Base-by-base conservation (phyloP, 306 rosid species). In the Acacia acuminata region DNA sequence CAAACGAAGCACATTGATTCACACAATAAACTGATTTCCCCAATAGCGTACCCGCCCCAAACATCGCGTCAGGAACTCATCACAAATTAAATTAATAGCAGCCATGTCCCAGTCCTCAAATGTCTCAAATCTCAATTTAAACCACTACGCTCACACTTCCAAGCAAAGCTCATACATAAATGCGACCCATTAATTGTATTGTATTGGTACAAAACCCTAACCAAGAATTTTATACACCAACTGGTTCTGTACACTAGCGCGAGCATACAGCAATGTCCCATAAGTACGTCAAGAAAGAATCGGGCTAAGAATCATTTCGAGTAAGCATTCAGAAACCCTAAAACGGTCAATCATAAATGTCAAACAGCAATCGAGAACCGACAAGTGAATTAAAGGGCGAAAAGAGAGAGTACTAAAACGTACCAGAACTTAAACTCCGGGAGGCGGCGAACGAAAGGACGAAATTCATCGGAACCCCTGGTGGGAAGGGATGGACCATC, bases 351-450 rank as follows among this genome's bases (percentile, higher is more conserved):
- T 50, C 12, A 43, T 27, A 22, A 58, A 61, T 45, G 67, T 4
- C 56, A 24, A 78, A 71, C 6, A 45, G 43, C 10, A 43, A 50
- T 32, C 19, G n/a, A 47, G 65, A 30, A 69, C 51, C 30, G 10
- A 25, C 3, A n/a, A 32, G 51, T 3, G 22, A 66, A 53, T 13
- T 7, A 8, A 11, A 25, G 12, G 34, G 13, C 34, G 19, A 10
- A 20, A 13, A 65, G 19, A 15, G 53, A 48, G 19, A 15, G 53
- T 14, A 56, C 42, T 2, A 69, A 10, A 11, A 30, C 51, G 34
- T 79, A 95, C 98, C 97, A 95, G 97, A 95, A 93, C 75, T 95
- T 95, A 86, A 95, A 95, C 89, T 95, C 97, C 0, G 98, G 98
- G 17, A 95, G 91, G 66, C 98, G 92, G 43, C 98, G 98, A 83